Evolutionary conservation across 495 filamentous ascomycete species (phyloP).

Genomic region (Penicillium verhagenii): DNA sequence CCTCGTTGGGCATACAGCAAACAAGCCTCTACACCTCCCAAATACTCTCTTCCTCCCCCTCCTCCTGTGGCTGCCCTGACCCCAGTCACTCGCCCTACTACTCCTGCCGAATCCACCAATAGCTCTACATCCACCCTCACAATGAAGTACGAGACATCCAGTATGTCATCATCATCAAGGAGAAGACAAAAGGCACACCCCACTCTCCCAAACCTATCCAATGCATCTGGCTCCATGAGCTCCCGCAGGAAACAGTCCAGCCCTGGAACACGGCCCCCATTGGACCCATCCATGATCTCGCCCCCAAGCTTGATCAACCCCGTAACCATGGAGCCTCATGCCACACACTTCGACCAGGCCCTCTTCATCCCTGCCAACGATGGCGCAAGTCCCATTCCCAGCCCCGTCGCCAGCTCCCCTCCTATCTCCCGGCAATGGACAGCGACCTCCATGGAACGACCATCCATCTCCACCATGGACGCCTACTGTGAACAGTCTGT

Average conservation of each 20-base stretch:
- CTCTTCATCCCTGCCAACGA: slow-evolving; percentile 47
- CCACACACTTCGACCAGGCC: slow-evolving; percentile 45
- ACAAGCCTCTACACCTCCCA: slow-evolving; percentile 33
- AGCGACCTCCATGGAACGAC: slow-evolving; percentile 39
- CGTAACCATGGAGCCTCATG: slow-evolving; percentile 45
- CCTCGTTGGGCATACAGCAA: slow-evolving; percentile 27
- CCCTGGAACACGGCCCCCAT: slow-evolving; percentile 29
- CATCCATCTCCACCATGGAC: slow-evolving; percentile 45
- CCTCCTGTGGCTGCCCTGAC: slow-evolving; percentile 29
- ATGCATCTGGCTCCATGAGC: slow-evolving; percentile 18
- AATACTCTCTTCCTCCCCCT: slow-evolving; percentile 32
- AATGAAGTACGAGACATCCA: slow-evolving; percentile 33
- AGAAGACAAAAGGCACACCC: slow-evolving; percentile 38
- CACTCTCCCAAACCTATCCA: slow-evolving; percentile 30
- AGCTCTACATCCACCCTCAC: slow-evolving; percentile 29
- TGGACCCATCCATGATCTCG: slow-evolving; percentile 46
- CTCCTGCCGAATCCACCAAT: slow-evolving; percentile 19
- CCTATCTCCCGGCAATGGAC: slow-evolving; percentile 38
- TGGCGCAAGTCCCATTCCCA: slow-evolving; percentile 42
- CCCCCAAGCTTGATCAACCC: slow-evolving; percentile 43
- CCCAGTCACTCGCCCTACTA: slow-evolving; percentile 20
- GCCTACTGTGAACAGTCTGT: slow-evolving; percentile 43
- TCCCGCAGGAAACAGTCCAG: slow-evolving; percentile 30
- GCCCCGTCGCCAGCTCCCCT: slow-evolving; percentile 35
- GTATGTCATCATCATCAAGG: slow-evolving; percentile 29